These are phyloP conservation scores for Rhodamnia argentea DNA, from an alignment of 345 rosid genomes.

Conservation along the genomic window DNA sequence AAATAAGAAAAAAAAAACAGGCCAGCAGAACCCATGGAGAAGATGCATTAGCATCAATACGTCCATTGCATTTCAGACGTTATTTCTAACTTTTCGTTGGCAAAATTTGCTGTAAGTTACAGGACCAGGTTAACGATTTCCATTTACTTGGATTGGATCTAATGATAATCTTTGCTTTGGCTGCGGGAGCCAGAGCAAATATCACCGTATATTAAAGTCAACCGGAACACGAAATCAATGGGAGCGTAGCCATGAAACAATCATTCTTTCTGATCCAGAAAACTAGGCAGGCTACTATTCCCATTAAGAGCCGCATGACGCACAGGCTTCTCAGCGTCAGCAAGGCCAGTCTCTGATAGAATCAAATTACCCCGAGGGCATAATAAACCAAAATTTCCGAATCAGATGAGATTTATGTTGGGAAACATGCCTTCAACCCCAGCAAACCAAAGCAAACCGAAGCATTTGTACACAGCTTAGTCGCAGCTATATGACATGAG, in stretches of 20 bases:
- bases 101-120: background rate
- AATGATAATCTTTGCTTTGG: background rate
- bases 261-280: slow-evolving; percentile 91
- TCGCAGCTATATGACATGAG: background rate
- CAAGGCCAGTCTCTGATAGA: slow-evolving; percentile 71
- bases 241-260: slow-evolving; percentile 44
- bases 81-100: background rate
- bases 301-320: slow-evolving; percentile 94
- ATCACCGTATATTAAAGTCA: slow-evolving; percentile 13
- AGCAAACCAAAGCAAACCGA: background rate
- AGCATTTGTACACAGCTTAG: background rate
- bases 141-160: background rate
- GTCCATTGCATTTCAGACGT: background rate
- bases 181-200: background rate
- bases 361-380: slow-evolving; percentile 39
- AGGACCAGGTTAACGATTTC: background rate
- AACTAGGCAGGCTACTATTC: slow-evolving; percentile 88
- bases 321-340: slow-evolving; percentile 87
- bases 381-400: background rate
- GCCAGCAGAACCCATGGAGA: background rate
- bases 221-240: slow-evolving; percentile 23
- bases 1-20: slow-evolving; percentile 4
- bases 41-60: background rate
- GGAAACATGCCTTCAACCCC: background rate
- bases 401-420: background rate